These are phyloP conservation scores for Lantana camara DNA, from an alignment of 257 asterid genomes.

Conservation along the genomic window DNA sequence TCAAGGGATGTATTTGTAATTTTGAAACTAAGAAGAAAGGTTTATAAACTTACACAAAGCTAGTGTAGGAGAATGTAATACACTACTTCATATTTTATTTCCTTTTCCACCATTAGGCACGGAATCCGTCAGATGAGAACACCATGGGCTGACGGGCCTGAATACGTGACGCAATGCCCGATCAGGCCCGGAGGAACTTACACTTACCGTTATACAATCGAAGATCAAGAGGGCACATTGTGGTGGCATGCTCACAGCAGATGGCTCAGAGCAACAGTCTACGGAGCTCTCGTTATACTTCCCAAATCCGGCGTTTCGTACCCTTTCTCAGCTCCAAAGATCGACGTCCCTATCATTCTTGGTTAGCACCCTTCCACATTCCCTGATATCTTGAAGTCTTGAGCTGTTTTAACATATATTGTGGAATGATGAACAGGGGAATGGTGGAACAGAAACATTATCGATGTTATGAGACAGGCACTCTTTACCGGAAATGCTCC, in stretches of 20 bases:
- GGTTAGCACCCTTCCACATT: constrained; percentile 35
- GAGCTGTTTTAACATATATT: not conserved
- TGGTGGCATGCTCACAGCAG: constrained; percentile 90
- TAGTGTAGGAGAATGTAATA: too few relatives aligned
- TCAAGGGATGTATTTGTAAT: too few relatives aligned
- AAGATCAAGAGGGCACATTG: constrained; percentile 69
- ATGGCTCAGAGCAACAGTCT: constrained; percentile 74
- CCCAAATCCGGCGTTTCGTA: constrained; percentile 54
- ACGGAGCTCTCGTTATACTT: constrained; percentile 64
- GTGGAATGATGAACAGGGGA: constrained; percentile 41
- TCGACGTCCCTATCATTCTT: constrained; percentile 58
- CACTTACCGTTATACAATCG: constrained; percentile 60
- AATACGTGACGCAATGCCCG: constrained; percentile 71
- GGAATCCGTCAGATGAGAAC: constrained; percentile 72
- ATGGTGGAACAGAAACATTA: constrained; percentile 54
- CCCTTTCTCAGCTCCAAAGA: constrained; percentile 53
- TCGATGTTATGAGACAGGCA: constrained; percentile 38
- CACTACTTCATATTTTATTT: not conserved
- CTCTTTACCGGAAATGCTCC: constrained; percentile 53
- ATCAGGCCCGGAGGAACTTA: constrained; percentile 62
- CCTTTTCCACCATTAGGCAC: constrained; percentile 43
- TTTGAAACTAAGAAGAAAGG: not conserved
- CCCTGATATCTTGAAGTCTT: not conserved
- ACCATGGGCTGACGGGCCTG: constrained; percentile 86
- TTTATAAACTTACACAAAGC: not conserved